A percentile compares a stretch with the other conserved stretches of the same genome.
These are phyloP conservation scores for Inga leiocalycina DNA, from an alignment of 306 rosid species.

Conservation along the genomic window DNA sequence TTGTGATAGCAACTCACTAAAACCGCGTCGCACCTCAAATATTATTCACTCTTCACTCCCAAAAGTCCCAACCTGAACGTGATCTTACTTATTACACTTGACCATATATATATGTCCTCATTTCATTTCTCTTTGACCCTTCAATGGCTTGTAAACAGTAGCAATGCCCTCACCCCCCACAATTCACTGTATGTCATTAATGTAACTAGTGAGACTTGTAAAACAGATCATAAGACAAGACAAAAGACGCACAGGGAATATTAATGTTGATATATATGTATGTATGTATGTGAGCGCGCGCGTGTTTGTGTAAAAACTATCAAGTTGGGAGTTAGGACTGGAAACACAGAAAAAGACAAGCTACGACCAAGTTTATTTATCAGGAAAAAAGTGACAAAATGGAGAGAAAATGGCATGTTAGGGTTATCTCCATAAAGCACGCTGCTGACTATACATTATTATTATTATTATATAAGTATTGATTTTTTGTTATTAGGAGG, in stretches of 20 bases:
- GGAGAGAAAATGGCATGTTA: slow-evolving; percentile 45
- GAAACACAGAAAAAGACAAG: slow-evolving; percentile 34
- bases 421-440: slow-evolving; percentile 27
- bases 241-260: not conserved
- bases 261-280: slow-evolving; percentile 8
- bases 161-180: not conserved
- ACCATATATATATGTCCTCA: not conserved
- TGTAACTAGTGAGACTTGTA: not conserved
- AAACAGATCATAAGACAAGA: slow-evolving; percentile 41
- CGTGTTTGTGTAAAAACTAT: not conserved
- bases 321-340: not conserved
- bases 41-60: not conserved
- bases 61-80: not conserved
- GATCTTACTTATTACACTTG: not conserved
- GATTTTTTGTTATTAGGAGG: not conserved
- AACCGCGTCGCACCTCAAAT: slow-evolving; percentile 55
- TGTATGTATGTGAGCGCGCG: not conserved
- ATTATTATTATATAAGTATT: not conserved
- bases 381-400: not conserved
- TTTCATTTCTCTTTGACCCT: slow-evolving; percentile 22
- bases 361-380: slow-evolving; percentile 14
- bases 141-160: not conserved
- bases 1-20: slow-evolving; percentile 14
- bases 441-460: slow-evolving; percentile 32
- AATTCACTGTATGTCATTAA: not conserved